phyloP scores from a whole-genome alignment of 2,329 filamentous ascomycete species.

The Lomentospora prolificans region DNA sequence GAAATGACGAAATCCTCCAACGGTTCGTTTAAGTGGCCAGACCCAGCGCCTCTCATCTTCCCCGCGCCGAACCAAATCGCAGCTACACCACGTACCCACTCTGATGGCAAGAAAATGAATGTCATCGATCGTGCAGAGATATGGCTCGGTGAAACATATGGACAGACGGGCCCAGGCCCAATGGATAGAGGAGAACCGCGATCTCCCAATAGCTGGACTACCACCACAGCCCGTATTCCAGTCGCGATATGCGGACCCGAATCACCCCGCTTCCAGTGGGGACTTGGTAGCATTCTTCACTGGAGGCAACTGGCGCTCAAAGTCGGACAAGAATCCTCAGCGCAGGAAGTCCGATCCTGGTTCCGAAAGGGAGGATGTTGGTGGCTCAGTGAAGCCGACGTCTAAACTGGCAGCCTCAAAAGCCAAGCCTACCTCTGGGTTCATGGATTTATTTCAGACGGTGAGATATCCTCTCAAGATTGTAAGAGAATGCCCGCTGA shows the following conservation, averaged over 20 bases:
- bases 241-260: slow-evolving; percentile 19
- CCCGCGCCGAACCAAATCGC: slow-evolving; percentile 27
- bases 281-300: slow-evolving; percentile 17
- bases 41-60: slow-evolving; percentile 38
- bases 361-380: background rate
- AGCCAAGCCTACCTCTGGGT: background rate
- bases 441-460: slow-evolving; percentile 3
- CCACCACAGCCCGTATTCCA: slow-evolving; percentile 15
- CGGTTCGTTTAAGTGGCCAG: slow-evolving; percentile 30
- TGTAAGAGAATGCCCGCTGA: no score
- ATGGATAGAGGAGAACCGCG: slow-evolving; percentile 14
- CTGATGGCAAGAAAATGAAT: slow-evolving; percentile 6
- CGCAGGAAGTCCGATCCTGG: background rate
- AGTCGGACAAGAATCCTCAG: background rate
- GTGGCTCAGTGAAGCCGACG: no score
- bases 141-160: slow-evolving; percentile 14
- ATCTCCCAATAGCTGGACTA: slow-evolving; percentile 13
- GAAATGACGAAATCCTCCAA: slow-evolving; percentile 26
- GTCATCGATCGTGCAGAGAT: slow-evolving; percentile 12
- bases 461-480: no score
- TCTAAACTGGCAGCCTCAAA: background rate
- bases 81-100: background rate
- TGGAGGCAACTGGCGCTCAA: slow-evolving; percentile 11
- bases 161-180: slow-evolving; percentile 15
- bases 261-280: slow-evolving; percentile 17